Percentiles rank a stretch among this genome's conserved stretches.
Evolutionary conservation across 257 asterid species (phyloP).

Genomic region (Gardenia jasminoides): DNA sequence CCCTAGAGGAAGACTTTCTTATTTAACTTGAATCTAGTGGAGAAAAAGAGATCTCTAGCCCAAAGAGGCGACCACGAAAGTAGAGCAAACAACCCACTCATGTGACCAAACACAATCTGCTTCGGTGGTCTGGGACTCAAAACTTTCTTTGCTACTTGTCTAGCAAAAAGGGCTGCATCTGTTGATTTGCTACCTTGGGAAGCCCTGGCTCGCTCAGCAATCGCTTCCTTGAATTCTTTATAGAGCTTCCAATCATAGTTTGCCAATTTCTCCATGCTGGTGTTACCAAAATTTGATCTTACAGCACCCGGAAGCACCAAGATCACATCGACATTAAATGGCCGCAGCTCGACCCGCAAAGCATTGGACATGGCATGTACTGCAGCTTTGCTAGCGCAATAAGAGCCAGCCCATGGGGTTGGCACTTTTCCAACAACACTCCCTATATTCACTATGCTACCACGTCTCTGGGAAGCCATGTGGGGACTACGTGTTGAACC

Average conservation of each 20-base stretch:
- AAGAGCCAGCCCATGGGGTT: constrained; percentile 83
- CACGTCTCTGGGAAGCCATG: constrained; percentile 49
- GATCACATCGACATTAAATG: constrained; percentile 49
- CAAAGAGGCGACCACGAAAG: constrained; percentile 65
- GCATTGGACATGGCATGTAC: constrained; percentile 56
- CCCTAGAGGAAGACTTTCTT: constrained; percentile 15
- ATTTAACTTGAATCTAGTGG: constrained; percentile 39
- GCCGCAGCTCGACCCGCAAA: constrained; percentile 53
- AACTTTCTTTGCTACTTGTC: constrained; percentile 48
- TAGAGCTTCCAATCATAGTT: constrained; percentile 63
- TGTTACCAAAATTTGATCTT: constrained; percentile 51
- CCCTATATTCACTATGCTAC: constrained; percentile 62
- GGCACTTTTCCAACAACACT: constrained; percentile 68
- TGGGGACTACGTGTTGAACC: constrained; percentile 67
- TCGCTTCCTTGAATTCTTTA: constrained; percentile 42
- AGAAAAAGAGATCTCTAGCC: constrained; percentile 55
- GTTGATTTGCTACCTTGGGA: constrained; percentile 68
- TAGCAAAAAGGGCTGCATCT: constrained; percentile 53
- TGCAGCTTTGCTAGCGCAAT: constrained; percentile 69
- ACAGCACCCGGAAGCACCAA: constrained; percentile 62
- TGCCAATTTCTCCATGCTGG: constrained; percentile 30
- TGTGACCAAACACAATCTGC: constrained; percentile 54
- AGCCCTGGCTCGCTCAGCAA: constrained; percentile 55
- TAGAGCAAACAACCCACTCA: constrained; percentile 51
- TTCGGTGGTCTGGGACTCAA: constrained; percentile 53